Percentiles rank a stretch among this genome's conserved stretches.
phyloP scores from a whole-genome alignment of 495 filamentous ascomycete genomes.

The Xylaria grammica region DNA sequence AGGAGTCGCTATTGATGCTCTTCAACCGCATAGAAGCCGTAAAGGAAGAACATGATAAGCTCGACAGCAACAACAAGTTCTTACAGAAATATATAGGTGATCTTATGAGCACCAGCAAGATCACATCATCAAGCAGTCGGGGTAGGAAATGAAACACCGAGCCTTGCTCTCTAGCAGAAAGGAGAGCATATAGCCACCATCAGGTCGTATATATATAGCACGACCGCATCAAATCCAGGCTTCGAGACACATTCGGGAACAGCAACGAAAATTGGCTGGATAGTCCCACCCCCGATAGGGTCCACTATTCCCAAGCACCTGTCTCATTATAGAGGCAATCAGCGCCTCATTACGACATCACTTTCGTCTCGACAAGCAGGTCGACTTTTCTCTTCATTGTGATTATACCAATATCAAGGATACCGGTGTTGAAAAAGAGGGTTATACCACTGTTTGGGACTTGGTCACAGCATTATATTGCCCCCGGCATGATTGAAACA shows the following conservation, averaged over 20 bases:
- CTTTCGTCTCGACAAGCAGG: conserved; percentile 7
- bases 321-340: neutral
- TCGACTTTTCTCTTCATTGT: conserved; percentile 22
- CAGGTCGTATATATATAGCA: neutral
- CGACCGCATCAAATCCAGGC: conserved; percentile 4
- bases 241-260: neutral
- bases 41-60: conserved; percentile 88
- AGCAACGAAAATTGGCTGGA: neutral
- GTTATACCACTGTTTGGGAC: conserved; percentile 25
- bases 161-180: neutral
- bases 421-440: conserved; percentile 27
- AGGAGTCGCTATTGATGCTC: conserved; percentile 84
- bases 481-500: conserved; percentile 21
- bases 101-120: conserved; percentile 81
- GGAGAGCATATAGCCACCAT: conserved; percentile 1
- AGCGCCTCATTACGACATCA: neutral
- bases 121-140: conserved; percentile 63
- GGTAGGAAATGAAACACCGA: conserved; percentile 52
- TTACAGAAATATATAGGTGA: conserved; percentile 89
- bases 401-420: conserved; percentile 25
- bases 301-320: neutral
- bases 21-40: conserved; percentile 95
- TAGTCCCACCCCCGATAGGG: neutral
- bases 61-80: conserved; percentile 93
- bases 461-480: conserved; percentile 23